These are phyloP conservation scores for Dendrobium chrysotoxum DNA, from an alignment of 106 monocot species.

Conservation along the genomic window DNA sequence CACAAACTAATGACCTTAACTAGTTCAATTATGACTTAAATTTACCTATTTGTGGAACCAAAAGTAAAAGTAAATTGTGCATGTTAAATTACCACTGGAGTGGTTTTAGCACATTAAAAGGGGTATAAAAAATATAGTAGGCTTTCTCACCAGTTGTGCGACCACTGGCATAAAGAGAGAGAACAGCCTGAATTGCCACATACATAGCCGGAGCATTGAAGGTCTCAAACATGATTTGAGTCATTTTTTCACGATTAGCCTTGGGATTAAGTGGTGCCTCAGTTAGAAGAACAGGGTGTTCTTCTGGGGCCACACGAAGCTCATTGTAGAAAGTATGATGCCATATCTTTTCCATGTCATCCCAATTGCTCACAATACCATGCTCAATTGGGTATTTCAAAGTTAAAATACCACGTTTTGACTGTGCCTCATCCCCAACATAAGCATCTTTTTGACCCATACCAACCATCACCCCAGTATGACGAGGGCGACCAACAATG, in stretches of 20 bases:
- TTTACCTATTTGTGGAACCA: no score
- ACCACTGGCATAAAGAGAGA: constrained; percentile 29
- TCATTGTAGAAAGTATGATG: constrained; percentile 28
- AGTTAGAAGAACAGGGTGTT: constrained; percentile 21
- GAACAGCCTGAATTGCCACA: constrained; percentile 35
- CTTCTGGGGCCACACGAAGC: constrained; percentile 26
- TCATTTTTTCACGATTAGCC: constrained; percentile 26
- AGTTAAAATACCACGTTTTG: constrained; percentile 10
- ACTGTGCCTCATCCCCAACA: constrained; percentile 27
- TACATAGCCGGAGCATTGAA: constrained; percentile 33
- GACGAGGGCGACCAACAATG: constrained; percentile 30
- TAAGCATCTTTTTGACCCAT: constrained; percentile 39
- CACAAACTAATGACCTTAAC: no score
- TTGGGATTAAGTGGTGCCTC: constrained; percentile 26
- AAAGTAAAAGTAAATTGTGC: no score
- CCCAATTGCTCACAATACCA: constrained; percentile 30
- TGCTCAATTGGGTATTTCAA: background rate
- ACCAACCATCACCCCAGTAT: constrained; percentile 37
- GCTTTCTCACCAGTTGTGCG: constrained; percentile 22
- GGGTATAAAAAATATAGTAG: background rate
- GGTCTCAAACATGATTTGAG: constrained; percentile 37
- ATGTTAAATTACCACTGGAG: no score
- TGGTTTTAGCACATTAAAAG: no score
- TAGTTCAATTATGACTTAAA: no score
- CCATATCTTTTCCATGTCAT: constrained; percentile 33